These are phyloP conservation scores for Barnettozyma californica DNA, from an alignment of 805 yeast species.

Conservation along the genomic window DNA sequence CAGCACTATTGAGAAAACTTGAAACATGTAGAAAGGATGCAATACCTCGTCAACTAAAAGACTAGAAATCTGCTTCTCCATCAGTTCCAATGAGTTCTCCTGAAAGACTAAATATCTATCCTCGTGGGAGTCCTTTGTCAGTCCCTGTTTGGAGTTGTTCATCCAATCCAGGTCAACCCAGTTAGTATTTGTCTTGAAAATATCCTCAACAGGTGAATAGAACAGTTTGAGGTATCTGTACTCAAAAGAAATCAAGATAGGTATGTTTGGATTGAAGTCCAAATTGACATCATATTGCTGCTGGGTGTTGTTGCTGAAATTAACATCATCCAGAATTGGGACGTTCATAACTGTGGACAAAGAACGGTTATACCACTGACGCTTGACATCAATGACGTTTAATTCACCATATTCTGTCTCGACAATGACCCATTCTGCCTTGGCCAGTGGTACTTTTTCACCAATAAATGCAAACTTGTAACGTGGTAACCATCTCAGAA, in stretches of 20 bases:
- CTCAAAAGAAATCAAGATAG: constrained; percentile 62
- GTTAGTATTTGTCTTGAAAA: constrained; percentile 74
- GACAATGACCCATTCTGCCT: constrained; percentile 87
- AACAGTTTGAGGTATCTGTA: constrained; percentile 81
- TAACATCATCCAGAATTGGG: constrained; percentile 26
- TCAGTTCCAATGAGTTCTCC: constrained; percentile 65
- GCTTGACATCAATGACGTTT: constrained; percentile 48
- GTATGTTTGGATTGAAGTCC: constrained; percentile 41
- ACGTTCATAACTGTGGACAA: constrained; percentile 59
- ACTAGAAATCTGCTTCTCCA: constrained; percentile 60
- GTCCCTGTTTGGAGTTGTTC: constrained; percentile 55
- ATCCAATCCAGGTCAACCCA: constrained; percentile 88
- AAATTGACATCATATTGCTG: constrained; percentile 16
- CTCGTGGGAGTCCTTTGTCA: constrained; percentile 61
- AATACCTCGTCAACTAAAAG: constrained; percentile 80
- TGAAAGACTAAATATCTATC: constrained; percentile 76
- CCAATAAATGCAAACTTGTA: constrained; percentile 68
- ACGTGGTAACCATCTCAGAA: constrained; percentile 83
- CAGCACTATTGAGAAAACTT: constrained; percentile 81
- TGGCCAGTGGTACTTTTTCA: constrained; percentile 58
- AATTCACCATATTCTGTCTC: constrained; percentile 94
- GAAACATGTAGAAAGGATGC: constrained; percentile 95
- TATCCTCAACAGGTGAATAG: constrained; percentile 83
- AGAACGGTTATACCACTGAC: constrained; percentile 63
- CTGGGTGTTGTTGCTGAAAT: constrained; percentile 11